Evolutionary conservation across 805 yeast genomes (phyloP), one percentile per base, ranked within the genome.

Genomic region (Blastobotrys americana): DNA sequence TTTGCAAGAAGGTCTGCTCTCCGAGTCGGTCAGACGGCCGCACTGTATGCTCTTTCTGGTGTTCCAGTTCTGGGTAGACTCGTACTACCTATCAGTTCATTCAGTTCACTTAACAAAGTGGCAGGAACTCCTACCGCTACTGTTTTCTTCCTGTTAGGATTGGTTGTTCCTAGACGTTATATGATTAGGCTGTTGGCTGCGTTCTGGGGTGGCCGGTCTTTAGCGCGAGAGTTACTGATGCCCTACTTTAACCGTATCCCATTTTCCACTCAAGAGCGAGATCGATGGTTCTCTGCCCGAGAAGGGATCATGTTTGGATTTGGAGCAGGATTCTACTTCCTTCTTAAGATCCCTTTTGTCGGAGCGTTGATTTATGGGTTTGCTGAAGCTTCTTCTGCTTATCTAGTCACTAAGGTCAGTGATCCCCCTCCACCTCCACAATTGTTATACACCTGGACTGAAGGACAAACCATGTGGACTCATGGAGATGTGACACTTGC

Each of bases 221-320:
- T 77, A 44, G 60, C 68, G 41, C 61, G 69, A 34, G 76, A 73
- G 36, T 64, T 78, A 41, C 64, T 78, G 33, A 54, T 58, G 4
- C 81, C 81, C 3, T 78, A 74, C 55, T 73, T 78, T 56, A 53
- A 64, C 6, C 61, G 73, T 9, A 61, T 76, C 17, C 72, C 74
- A 9, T 70, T 75, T 45, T 47, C 58, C 5, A 55, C 55, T 3
- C 50, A 60, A n/a, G 74, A 74, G 43, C 64, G 66, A 35, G 60
- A 66, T 15, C 68, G 64, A 43, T 78, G 83, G 83, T 60, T 68
- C 39, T 64, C 64, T 9, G 68, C 77, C 10, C 65, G 83, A 34
- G 76, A 73, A 44, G 82, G 82, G 0, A 67, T 74, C 23, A 58
- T 79, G 41, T 71, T 73, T 49, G 82, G 82, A 4, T 77, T 77